phyloP scores from a whole-genome alignment of 2,329 filamentous ascomycete genomes.

The Fusarium decemcellulare region DNA sequence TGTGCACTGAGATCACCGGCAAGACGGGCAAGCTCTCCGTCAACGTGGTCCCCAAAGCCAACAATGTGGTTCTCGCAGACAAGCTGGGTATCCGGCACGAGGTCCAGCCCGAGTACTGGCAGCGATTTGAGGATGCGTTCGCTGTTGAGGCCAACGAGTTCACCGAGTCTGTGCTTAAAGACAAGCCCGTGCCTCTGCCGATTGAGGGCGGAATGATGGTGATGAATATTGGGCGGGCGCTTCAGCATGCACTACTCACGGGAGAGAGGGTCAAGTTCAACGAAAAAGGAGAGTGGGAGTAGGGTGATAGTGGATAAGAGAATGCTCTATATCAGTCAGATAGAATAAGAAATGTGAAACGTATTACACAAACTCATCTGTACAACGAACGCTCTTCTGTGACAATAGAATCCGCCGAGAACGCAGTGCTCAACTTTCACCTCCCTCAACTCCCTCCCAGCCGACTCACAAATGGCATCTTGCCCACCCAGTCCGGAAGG shows the following conservation, averaged over 20 bases:
- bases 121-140: conserved; percentile 74
- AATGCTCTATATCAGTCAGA: no score
- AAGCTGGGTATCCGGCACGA: conserved; percentile 63
- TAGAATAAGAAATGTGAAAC: no score
- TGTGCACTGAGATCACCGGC: conserved; percentile 74
- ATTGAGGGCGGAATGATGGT: conserved; percentile 72
- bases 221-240: conserved; percentile 71
- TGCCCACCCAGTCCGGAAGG: background rate
- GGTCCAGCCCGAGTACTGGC: conserved; percentile 73
- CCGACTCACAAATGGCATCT: background rate
- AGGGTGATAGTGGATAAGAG: background rate
- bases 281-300: conserved; percentile 41
- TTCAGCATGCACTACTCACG: conserved; percentile 69
- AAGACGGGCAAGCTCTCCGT: conserved; percentile 74
- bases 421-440: no score
- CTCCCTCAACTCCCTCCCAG: background rate
- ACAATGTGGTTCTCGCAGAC: conserved; percentile 69
- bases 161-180: conserved; percentile 64
- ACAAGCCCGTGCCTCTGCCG: conserved; percentile 57
- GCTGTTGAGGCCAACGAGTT: conserved; percentile 75
- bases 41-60: conserved; percentile 69
- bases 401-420: no score
- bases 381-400: no score
- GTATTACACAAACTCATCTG: no score
- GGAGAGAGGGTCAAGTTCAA: conserved; percentile 73